Conservation (phyloP, 306 rosid genomes). For the Acmispon strigosus region DNA sequence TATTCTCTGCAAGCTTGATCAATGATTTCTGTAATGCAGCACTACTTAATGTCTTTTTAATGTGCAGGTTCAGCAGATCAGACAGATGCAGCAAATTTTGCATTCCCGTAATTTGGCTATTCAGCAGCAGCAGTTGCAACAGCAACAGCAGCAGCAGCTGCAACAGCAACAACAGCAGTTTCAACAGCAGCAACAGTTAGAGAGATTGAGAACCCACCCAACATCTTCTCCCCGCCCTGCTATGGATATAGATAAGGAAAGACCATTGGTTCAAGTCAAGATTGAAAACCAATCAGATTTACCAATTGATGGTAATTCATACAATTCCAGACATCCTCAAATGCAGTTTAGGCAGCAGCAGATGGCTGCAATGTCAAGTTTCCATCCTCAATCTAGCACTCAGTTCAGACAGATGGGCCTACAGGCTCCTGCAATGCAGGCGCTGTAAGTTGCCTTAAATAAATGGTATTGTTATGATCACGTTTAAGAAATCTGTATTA, state of each 20-base stretch:
- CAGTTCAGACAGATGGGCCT: conserved; percentile 69
- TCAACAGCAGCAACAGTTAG: conserved; percentile 34
- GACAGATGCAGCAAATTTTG: conserved; percentile 69
- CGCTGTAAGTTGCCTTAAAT: conserved; percentile 51
- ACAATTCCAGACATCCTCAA: conserved; percentile 54
- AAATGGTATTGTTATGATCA: neutral
- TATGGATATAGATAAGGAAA: conserved; percentile 66
- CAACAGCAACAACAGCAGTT: conserved; percentile 16
- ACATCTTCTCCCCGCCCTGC: conserved; percentile 50
- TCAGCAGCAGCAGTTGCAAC: neutral
- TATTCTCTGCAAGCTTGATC: neutral
- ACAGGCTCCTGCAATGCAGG: conserved; percentile 63
- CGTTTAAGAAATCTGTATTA: neutral
- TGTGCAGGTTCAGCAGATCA: conserved; percentile 49
- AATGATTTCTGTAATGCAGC: neutral
- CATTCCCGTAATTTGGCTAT: conserved; percentile 39
- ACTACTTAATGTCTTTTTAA: conserved; percentile 9
- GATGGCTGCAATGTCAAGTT: conserved; percentile 57
- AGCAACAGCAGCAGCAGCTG: too few relatives aligned
- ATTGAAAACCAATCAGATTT: conserved; percentile 63
- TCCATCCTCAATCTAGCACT: conserved; percentile 49
- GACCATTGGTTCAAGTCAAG: conserved; percentile 87
- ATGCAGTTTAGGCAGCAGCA: conserved; percentile 82
- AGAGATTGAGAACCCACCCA: conserved; percentile 57
- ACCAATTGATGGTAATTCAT: conserved; percentile 53